phyloP scores from a whole-genome alignment of 2,329 filamentous ascomycete species.

The Claviceps digitariae region DNA sequence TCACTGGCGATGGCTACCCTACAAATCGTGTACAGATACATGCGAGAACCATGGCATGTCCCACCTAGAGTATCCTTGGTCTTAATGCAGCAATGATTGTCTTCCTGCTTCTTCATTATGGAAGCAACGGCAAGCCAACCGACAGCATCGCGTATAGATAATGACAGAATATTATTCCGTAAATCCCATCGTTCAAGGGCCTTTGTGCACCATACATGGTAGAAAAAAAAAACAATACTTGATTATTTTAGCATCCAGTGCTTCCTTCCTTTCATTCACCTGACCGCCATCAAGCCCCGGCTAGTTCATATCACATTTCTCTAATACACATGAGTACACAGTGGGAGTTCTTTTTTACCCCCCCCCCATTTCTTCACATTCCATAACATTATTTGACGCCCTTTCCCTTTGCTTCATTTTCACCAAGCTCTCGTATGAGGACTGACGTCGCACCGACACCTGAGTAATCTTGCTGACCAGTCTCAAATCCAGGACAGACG shows the following conservation, averaged over 20 bases:
- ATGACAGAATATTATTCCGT: not conserved
- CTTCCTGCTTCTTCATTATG: not conserved
- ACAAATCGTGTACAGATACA: not conserved
- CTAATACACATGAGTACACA: not conserved
- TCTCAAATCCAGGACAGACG: slow-evolving; percentile 80
- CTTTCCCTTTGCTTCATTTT: slow-evolving; percentile 81
- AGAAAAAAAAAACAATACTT: slow-evolving; percentile 3
- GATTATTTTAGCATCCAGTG: slow-evolving; percentile 2
- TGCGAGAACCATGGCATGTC: not conserved
- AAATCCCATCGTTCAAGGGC: too few relatives aligned
- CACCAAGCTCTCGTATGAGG: slow-evolving; percentile 69
- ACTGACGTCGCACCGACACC: slow-evolving; percentile 63
- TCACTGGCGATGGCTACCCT: slow-evolving; percentile 20
- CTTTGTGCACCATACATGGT: not conserved
- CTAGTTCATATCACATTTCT: not conserved
- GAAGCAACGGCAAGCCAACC: not conserved
- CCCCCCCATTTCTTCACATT: not conserved
- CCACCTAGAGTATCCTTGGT: not conserved
- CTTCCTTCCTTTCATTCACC: slow-evolving; percentile 14
- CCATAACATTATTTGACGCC: slow-evolving; percentile 43
- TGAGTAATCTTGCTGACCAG: slow-evolving; percentile 63
- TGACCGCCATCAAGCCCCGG: slow-evolving; percentile 14
- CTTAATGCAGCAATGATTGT: not conserved
- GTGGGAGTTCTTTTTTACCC: not conserved
- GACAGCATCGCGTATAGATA: not conserved